Evolutionary conservation across 2,329 filamentous ascomycete species (phyloP).

Genomic region (Ceratocystiopsis sp.): DNA sequence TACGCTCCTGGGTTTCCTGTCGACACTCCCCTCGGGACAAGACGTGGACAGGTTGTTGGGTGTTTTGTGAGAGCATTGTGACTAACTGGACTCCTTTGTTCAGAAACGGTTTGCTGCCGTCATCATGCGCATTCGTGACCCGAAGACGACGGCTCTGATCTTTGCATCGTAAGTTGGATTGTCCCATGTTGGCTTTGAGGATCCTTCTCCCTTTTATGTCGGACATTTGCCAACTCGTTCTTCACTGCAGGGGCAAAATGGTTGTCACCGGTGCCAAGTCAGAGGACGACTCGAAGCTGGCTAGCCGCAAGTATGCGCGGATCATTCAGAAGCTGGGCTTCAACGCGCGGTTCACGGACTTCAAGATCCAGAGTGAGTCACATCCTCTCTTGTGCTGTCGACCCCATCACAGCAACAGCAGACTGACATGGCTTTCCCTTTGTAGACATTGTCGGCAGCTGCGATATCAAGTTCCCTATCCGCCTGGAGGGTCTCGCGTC

Average conservation of each 20-base stretch:
- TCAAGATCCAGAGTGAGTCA: slow-evolving; percentile 73
- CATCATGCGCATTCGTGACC: slow-evolving; percentile 98
- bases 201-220: neutral
- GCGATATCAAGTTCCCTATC: slow-evolving; percentile 99
- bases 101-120: slow-evolving; percentile 88
- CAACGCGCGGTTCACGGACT: slow-evolving; percentile 98
- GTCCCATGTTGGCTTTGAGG: neutral
- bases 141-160: slow-evolving; percentile 95
- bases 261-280: slow-evolving; percentile 97
- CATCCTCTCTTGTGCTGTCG: neutral
- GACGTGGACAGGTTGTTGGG: too few relatives aligned
- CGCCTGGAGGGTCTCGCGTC: slow-evolving; percentile 92
- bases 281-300: slow-evolving; percentile 93
- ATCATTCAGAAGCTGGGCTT: slow-evolving; percentile 99
- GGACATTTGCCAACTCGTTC: slow-evolving; percentile 1
- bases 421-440: neutral
- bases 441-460: slow-evolving; percentile 77
- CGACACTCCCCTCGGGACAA: neutral
- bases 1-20: neutral
- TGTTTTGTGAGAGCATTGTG: neutral
- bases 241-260: slow-evolving; percentile 70
- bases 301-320: slow-evolving; percentile 91
- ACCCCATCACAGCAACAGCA: neutral
- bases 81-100: slow-evolving; percentile 2
- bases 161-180: slow-evolving; percentile 40